These are phyloP conservation scores for Edaphochlamys debaryana DNA, from an alignment of 139 green algal species.

Conservation along the genomic window DNA sequence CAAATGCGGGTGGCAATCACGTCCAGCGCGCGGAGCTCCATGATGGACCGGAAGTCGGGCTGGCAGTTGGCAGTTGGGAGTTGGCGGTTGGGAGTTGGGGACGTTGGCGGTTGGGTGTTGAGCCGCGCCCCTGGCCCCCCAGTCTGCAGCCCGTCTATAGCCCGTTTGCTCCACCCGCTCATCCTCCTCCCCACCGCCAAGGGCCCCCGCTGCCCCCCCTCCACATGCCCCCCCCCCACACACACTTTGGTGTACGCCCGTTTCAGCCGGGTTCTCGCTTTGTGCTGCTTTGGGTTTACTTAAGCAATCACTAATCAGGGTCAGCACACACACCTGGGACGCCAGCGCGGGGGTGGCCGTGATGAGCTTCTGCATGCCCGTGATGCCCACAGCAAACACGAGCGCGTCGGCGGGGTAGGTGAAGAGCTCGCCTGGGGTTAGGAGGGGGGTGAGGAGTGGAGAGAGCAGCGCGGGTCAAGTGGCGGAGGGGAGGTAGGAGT, in stretches of 20 bases:
- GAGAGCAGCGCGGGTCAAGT: background rate
- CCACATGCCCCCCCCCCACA: too few species aligned
- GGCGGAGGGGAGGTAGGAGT: background rate
- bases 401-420: conserved; percentile 79
- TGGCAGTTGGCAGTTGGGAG: background rate
- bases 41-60: conserved; percentile 60
- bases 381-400: conserved; percentile 82
- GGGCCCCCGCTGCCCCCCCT: too few species aligned
- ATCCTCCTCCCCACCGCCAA: too few species aligned
- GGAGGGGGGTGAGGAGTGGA: background rate
- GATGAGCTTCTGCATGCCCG: conserved; percentile 88
- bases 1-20: conserved; percentile 80
- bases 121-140: too few species aligned
- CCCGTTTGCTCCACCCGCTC: too few species aligned
- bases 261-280: too few species aligned
- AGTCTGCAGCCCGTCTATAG: too few species aligned
- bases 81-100: too few species aligned
- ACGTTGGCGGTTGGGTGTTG: too few species aligned
- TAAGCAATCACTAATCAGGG: too few species aligned
- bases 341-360: conserved; percentile 61
- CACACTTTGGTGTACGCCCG: too few species aligned
- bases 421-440: conserved; percentile 40
- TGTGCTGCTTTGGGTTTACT: too few species aligned
- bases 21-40: conserved; percentile 83
- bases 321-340: background rate